phyloP scores from a whole-genome alignment of 2,329 filamentous ascomycete species.

The Aspergillus sp. region DNA sequence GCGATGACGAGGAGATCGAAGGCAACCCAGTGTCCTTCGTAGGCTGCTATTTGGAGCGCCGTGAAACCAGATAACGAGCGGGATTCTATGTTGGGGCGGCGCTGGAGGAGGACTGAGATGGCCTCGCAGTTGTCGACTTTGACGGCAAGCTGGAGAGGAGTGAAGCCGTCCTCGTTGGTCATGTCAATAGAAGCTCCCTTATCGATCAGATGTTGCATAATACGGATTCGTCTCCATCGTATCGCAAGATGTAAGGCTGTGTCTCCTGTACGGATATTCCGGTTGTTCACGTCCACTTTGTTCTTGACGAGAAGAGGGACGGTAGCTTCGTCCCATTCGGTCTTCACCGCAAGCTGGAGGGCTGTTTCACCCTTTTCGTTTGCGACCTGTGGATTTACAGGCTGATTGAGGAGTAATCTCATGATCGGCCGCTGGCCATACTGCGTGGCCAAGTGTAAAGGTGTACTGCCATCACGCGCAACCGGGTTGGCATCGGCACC shows the following conservation, averaged over 20 bases:
- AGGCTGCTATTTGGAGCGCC: slow-evolving; percentile 29
- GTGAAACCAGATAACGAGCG: slow-evolving; percentile 24
- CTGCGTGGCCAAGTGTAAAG: slow-evolving; percentile 29
- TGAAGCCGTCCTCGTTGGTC: slow-evolving; percentile 26
- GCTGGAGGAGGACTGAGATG: slow-evolving; percentile 28
- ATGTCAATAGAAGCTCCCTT: slow-evolving; percentile 27
- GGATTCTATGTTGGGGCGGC: slow-evolving; percentile 23
- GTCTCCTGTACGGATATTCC: slow-evolving; percentile 25
- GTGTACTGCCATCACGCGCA: slow-evolving; percentile 29
- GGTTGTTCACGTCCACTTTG: slow-evolving; percentile 24
- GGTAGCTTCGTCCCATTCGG: slow-evolving; percentile 28
- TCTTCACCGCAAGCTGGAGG: slow-evolving; percentile 31
- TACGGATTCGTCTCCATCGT: slow-evolving; percentile 23
- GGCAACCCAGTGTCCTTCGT: slow-evolving; percentile 26
- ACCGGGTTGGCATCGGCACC: slow-evolving; percentile 26
- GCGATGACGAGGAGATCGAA: slow-evolving; percentile 31
- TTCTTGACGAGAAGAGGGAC: slow-evolving; percentile 32
- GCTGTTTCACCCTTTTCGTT: slow-evolving; percentile 21
- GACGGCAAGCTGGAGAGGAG: slow-evolving; percentile 30
- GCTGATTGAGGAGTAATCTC: slow-evolving; percentile 22
- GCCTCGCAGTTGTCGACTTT: slow-evolving; percentile 33
- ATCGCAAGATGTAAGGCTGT: slow-evolving; percentile 32
- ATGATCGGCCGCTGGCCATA: slow-evolving; percentile 29
- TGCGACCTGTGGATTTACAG: slow-evolving; percentile 17
- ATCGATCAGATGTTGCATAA: slow-evolving; percentile 30